Evolutionary conservation across 2,329 filamentous ascomycete species (phyloP).

Genomic region (Macroventuria anomochaeta): DNA sequence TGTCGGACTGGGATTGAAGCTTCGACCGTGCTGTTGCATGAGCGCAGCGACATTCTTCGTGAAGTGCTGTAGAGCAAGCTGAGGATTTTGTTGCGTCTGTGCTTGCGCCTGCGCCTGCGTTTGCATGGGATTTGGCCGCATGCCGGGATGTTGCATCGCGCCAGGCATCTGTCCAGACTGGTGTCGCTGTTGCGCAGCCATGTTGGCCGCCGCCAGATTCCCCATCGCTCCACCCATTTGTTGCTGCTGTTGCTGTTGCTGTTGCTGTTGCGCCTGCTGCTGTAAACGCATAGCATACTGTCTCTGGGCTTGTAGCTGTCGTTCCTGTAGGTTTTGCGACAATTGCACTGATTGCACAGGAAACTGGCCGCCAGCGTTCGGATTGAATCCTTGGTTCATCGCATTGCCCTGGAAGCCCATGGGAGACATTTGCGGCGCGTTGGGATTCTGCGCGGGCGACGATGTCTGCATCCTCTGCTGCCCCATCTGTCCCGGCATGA

Average conservation of each 20-base stretch:
- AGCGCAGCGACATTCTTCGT: slow-evolving; percentile 79
- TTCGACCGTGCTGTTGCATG: slow-evolving; percentile 75
- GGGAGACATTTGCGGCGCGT: slow-evolving; percentile 52
- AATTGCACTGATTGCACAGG: slow-evolving; percentile 55
- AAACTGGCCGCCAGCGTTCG: slow-evolving; percentile 53
- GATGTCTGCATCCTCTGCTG: slow-evolving; percentile 78
- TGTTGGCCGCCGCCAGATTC: slow-evolving; percentile 47
- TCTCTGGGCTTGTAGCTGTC: slow-evolving; percentile 70
- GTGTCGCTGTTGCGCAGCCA: slow-evolving; percentile 48
- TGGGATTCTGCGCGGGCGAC: slow-evolving; percentile 84
- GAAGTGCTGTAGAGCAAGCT: slow-evolving; percentile 42
- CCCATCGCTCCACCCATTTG: slow-evolving; percentile 44
- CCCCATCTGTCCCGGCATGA: slow-evolving; percentile 63
- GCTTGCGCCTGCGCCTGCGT: slow-evolving; percentile 26
- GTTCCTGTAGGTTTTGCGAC: slow-evolving; percentile 57
- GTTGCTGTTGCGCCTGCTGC: slow-evolving; percentile 63
- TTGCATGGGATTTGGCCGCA: slow-evolving; percentile 43
- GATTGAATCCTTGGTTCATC: slow-evolving; percentile 50
- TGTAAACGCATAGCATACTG: slow-evolving; percentile 88
- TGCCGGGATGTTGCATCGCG: slow-evolving; percentile 42
- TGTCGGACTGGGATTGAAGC: slow-evolving; percentile 75
- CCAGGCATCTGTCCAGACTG: slow-evolving; percentile 50
- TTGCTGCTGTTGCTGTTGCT: slow-evolving; percentile 63
- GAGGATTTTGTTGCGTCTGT: slow-evolving; percentile 28
- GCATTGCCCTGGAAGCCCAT: slow-evolving; percentile 47